Percentiles rank a stretch among this genome's conserved stretches.
These are phyloP conservation scores for Catharanthus roseus DNA, from an alignment of 257 asterid species.

Conservation along the genomic window DNA sequence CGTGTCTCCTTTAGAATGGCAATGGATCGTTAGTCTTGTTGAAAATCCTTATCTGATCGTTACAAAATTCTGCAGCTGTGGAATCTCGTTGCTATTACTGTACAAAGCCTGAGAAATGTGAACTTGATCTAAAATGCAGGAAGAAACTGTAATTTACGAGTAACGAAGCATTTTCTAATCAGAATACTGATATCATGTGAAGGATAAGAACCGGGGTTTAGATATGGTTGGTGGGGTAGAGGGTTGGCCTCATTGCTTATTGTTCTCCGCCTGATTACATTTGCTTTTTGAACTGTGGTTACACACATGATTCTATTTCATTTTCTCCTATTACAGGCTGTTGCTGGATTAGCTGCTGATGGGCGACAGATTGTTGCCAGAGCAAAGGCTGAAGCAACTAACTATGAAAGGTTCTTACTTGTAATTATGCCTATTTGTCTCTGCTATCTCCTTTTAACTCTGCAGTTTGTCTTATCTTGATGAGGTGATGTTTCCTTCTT, in stretches of 20 bases:
- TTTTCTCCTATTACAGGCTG: constrained; percentile 46
- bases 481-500: too few species aligned
- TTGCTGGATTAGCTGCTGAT: constrained; percentile 94
- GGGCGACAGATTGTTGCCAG: constrained; percentile 89
- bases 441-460: neutral
- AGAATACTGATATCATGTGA: neutral
- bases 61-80: neutral
- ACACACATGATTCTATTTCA: constrained; percentile 8
- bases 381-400: constrained; percentile 83
- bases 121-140: neutral
- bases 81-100: neutral
- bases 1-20: neutral
- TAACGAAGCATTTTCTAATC: neutral
- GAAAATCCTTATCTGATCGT: too few species aligned
- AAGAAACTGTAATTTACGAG: neutral
- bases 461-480: neutral
- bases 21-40: neutral
- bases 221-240: neutral
- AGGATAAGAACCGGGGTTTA: neutral
- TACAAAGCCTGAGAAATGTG: neutral
- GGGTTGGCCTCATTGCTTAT: neutral
- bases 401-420: constrained; percentile 53
- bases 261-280: neutral
- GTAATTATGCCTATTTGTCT: neutral
- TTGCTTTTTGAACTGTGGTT: neutral